Evolutionary conservation across 768 basidiomycete genomes (phyloP).

Genomic region (Pholiota conissans): DNA sequence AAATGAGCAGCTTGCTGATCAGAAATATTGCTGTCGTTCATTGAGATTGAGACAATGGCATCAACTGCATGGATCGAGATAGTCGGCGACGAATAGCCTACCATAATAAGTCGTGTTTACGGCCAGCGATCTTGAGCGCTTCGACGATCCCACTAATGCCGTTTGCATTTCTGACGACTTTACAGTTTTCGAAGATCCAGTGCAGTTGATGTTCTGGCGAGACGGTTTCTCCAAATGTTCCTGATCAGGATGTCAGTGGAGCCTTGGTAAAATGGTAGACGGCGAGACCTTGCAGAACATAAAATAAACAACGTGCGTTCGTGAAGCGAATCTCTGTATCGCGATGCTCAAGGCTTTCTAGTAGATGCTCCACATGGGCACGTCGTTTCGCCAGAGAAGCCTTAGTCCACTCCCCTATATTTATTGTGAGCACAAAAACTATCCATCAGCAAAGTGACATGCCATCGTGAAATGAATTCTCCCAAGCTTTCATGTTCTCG

Average conservation of each 20-base stretch:
- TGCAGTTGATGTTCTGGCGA: slow-evolving; percentile 94
- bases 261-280: neutral
- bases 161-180: slow-evolving; percentile 79
- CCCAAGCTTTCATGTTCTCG: slow-evolving; percentile 87
- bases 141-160: slow-evolving; percentile 82
- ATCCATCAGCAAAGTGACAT: slow-evolving; percentile 23
- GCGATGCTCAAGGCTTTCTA: slow-evolving; percentile 87
- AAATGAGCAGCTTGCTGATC: slow-evolving; percentile 75
- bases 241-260: slow-evolving; percentile 35
- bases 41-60: neutral
- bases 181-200: slow-evolving; percentile 94
- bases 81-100: slow-evolving; percentile 24
- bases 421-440: slow-evolving; percentile 1
- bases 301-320: slow-evolving; percentile 84
- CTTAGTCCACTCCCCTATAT: slow-evolving; percentile 71
- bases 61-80: neutral
- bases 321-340: slow-evolving; percentile 83
- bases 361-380: slow-evolving; percentile 73
- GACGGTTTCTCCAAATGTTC: slow-evolving; percentile 87
- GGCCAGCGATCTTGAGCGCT: slow-evolving; percentile 86
- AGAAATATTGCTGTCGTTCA: slow-evolving; percentile 59
- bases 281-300: slow-evolving; percentile 83
- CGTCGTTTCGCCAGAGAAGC: slow-evolving; percentile 60
- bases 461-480: slow-evolving; percentile 81
- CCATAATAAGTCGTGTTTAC: slow-evolving; percentile 86